Evolutionary conservation across 2,329 filamentous ascomycete species (phyloP), one percentile per base, ranked within the genome.

Genomic region (Pseudocercospora eumusae): DNA sequence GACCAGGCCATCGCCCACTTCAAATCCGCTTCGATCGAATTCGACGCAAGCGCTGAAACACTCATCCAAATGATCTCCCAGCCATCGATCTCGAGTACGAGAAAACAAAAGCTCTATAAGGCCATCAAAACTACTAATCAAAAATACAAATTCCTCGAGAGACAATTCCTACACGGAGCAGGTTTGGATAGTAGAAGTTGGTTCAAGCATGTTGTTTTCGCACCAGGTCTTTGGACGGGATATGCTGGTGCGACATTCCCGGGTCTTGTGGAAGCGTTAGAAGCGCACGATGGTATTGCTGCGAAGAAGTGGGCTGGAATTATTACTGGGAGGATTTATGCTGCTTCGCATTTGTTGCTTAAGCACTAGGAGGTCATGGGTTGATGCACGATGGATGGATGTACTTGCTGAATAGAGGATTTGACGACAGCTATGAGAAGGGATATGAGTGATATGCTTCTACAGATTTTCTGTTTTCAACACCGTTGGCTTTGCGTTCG

Each of bases 191-290:
- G 86, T 1, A 81, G 93, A 63, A 80, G 81, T 23, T 97, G 92
- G 92, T 98, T 93, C 80, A 97, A 97, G 79, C 93, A 97, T 71
- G 89, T 96, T 2, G 89, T 97, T 1, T 97, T 96, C 76, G 93
- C 93, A 1, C 93, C 93, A 0, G 93, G 93, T 0, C 75, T 93
- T 53, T 96, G 92, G 92, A 96, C 92, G 0, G 93, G 93, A 0
- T 97, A 97, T 75, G 81, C 92, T 0, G 93, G 92, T 2, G 86
- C 83, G 3, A 87, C 86, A 8, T 88, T 85, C 68, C 86, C 86
- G 1, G 85, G 86, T 1, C 75, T 88, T n/a, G 82, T 87, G 4
- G 86, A 88, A 73, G 83, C 81, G 56, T 77, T 88, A 52, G 83
- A 87, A 27, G 81, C 68, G 33, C 68, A 70, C 9, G 72, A 75